Percentiles rank a stretch among this genome's conserved stretches.
phyloP scores from a whole-genome alignment of 371 early-diverging fungal species.

The Syncephalastrum monosporum region DNA sequence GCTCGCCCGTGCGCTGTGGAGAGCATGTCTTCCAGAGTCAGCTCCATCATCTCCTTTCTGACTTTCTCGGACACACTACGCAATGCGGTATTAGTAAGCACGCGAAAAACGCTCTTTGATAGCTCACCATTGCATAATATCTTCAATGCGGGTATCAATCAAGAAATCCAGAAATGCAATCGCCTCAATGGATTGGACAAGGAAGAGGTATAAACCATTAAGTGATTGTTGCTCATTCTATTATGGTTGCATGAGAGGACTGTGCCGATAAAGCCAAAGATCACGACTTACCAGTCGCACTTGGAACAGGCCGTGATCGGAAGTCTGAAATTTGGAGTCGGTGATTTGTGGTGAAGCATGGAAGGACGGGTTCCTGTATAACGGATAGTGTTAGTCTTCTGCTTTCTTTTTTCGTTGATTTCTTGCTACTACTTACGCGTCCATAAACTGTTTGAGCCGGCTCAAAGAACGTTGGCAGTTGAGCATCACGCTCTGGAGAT shows the following conservation, averaged over 20 bases:
- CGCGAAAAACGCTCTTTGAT: slow-evolving; percentile 3
- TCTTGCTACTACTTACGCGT: slow-evolving; percentile 23
- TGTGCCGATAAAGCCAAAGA: neutral
- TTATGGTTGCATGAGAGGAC: slow-evolving; percentile 3
- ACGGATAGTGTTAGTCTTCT: neutral
- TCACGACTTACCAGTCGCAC: slow-evolving; percentile 20
- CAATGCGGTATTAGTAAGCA: neutral
- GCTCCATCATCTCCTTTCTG: slow-evolving; percentile 35
- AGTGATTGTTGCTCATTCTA: slow-evolving; percentile 73
- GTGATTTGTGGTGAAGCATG: slow-evolving; percentile 25
- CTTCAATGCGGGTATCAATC: slow-evolving; percentile 65
- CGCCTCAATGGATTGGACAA: slow-evolving; percentile 70
- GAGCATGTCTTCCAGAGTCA: slow-evolving; percentile 65
- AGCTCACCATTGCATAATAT: slow-evolving; percentile 50
- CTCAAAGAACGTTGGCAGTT: slow-evolving; percentile 46
- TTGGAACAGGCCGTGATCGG: slow-evolving; percentile 23
- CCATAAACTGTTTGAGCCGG: slow-evolving; percentile 52
- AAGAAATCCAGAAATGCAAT: slow-evolving; percentile 74
- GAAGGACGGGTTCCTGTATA: slow-evolving; percentile 28
- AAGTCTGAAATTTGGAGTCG: slow-evolving; percentile 25
- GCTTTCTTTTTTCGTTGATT: too few relatives aligned
- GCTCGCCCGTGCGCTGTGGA: slow-evolving; percentile 61
- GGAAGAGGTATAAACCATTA: slow-evolving; percentile 60
- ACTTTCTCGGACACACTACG: slow-evolving; percentile 34
- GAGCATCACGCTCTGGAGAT: slow-evolving; percentile 27